Evolutionary conservation across 805 yeast genomes (phyloP).

Genomic region (Blastobotrys peoriensis): DNA sequence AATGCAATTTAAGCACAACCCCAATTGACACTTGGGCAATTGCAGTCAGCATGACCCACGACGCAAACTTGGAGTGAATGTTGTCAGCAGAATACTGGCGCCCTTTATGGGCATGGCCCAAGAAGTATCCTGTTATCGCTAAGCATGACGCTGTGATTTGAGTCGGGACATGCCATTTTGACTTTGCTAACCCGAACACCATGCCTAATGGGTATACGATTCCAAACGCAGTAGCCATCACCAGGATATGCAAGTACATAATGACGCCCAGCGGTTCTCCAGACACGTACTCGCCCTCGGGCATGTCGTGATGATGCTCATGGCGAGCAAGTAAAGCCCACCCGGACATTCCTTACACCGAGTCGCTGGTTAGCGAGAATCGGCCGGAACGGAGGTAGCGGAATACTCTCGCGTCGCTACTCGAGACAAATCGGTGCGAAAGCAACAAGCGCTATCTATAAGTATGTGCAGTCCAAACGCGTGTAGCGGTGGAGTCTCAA

Average conservation of each 20-base stretch:
- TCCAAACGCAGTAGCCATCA: slow-evolving; percentile 34
- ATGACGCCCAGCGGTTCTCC: slow-evolving; percentile 19
- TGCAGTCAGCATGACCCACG: slow-evolving; percentile 28
- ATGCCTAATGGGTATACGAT: slow-evolving; percentile 36
- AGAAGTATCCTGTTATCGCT: slow-evolving; percentile 33
- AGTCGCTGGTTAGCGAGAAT: too few relatives aligned
- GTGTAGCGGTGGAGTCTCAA: too few relatives aligned
- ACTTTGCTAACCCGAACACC: slow-evolving; percentile 34
- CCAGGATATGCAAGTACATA: slow-evolving; percentile 29
- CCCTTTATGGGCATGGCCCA: slow-evolving; percentile 36
- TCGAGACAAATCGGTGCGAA: too few relatives aligned
- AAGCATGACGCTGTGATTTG: slow-evolving; percentile 31
- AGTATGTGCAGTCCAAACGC: too few relatives aligned
- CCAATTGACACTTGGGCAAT: slow-evolving; percentile 32
- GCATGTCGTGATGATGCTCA: slow-evolving; percentile 19
- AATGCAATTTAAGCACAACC: slow-evolving; percentile 33
- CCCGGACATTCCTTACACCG: background rate
- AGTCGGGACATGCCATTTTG: slow-evolving; percentile 33
- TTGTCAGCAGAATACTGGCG: slow-evolving; percentile 31
- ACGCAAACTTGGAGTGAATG: slow-evolving; percentile 32
- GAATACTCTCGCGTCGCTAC: too few relatives aligned
- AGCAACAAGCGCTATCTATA: too few relatives aligned
- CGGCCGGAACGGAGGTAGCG: too few relatives aligned
- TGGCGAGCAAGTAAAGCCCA: slow-evolving; percentile 10
- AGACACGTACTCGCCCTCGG: slow-evolving; percentile 16